Evolutionary conservation across 352 stramenopile genomes (phyloP).

Genomic region (Globisporangium cederbergense): DNA sequence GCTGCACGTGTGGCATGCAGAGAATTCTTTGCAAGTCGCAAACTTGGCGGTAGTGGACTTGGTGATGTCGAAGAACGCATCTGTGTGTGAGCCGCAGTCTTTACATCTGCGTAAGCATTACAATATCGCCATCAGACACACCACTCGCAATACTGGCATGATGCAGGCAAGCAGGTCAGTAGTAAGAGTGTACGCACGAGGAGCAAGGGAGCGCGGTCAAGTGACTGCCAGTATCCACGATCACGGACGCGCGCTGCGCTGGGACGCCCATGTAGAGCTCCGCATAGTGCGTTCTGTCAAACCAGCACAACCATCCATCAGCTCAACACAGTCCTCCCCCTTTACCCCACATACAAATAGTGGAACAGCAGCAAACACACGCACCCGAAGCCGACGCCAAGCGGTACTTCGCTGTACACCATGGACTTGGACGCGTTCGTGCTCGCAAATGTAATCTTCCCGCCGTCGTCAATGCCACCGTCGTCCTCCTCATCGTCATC

Average conservation of each 20-base stretch:
- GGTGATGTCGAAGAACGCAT: constrained; percentile 63
- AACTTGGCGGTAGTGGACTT: constrained; percentile 80
- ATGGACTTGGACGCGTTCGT: constrained; percentile 18
- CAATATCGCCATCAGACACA: background rate
- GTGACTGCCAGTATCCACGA: constrained; percentile 82
- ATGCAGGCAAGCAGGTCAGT: background rate
- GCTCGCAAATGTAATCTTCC: background rate
- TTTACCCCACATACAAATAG: constrained; percentile 4
- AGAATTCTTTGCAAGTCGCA: constrained; percentile 52
- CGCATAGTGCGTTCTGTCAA: constrained; percentile 73
- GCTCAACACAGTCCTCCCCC: background rate
- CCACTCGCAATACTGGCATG: background rate
- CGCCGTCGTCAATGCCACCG: constrained; percentile 11
- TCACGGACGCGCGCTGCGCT: constrained; percentile 79
- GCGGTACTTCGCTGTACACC: constrained; percentile 52
- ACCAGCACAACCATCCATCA: constrained; percentile 12
- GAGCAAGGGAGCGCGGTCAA: constrained; percentile 76
- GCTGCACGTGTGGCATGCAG: constrained; percentile 47
- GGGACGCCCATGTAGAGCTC: constrained; percentile 81
- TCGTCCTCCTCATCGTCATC: constrained; percentile 5
- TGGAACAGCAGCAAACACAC: background rate
- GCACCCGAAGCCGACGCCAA: constrained; percentile 70
- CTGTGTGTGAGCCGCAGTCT: constrained; percentile 70
- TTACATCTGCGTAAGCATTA: constrained; percentile 31
- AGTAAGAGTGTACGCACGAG: constrained; percentile 20